These are phyloP conservation scores for Botrytis byssoidea DNA, from an alignment of 2,329 filamentous ascomycete genomes.

Conservation along the genomic window DNA sequence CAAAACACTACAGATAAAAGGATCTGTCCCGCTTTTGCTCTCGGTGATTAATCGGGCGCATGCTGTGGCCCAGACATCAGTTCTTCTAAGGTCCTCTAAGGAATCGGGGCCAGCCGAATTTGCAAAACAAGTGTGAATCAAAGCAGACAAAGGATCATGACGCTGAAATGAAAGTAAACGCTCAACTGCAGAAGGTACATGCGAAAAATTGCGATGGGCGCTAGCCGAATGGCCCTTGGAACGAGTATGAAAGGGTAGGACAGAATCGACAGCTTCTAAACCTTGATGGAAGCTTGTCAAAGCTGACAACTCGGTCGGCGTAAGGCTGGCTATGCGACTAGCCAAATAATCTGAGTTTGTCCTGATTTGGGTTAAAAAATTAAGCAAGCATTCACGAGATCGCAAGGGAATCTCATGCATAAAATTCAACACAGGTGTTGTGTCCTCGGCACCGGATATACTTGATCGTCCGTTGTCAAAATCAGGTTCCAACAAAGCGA, in stretches of 20 bases:
- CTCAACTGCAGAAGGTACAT: conserved; percentile 67
- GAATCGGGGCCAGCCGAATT: conserved; percentile 80
- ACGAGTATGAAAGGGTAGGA: conserved; percentile 67
- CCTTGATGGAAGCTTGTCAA: conserved; percentile 77
- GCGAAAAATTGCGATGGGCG: conserved; percentile 47
- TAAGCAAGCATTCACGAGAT: conserved; percentile 71
- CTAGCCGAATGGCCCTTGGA: conserved; percentile 46
- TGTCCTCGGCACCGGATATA: conserved; percentile 41
- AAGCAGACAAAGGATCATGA: conserved; percentile 78
- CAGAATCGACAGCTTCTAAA: conserved; percentile 78
- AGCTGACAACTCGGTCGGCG: conserved; percentile 71
- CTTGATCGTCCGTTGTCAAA: conserved; percentile 52
- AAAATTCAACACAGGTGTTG: conserved; percentile 52
- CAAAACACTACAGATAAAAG: conserved; percentile 78
- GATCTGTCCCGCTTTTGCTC: conserved; percentile 72
- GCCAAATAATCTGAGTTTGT: conserved; percentile 88
- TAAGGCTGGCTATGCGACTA: conserved; percentile 73
- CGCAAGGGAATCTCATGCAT: conserved; percentile 73
- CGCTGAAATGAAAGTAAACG: conserved; percentile 84
- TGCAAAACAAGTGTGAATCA: conserved; percentile 87
- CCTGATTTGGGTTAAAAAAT: conserved; percentile 77
- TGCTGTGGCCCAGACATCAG: conserved; percentile 83
- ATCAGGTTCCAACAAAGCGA: conserved; percentile 70
- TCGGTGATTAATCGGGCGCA: conserved; percentile 81
- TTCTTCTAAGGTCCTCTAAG: conserved; percentile 73